Percentiles rank a stretch among this genome's conserved stretches.
These are phyloP conservation scores for Pythium rishiriense DNA, from an alignment of 352 stramenopile species.

Conservation along the genomic window DNA sequence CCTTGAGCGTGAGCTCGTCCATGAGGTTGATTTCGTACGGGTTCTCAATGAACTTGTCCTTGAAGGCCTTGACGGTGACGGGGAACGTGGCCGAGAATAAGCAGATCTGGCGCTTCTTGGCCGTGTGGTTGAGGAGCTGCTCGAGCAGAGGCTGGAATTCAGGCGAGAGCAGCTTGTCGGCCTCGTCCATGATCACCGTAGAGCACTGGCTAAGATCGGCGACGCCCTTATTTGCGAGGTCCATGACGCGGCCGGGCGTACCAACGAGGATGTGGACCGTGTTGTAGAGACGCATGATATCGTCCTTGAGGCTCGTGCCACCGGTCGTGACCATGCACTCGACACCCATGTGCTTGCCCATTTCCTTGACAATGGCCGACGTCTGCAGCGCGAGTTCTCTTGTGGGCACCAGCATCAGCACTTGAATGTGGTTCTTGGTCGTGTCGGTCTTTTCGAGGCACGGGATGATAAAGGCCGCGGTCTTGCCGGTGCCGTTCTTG, in stretches of 20 bases:
- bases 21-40: conserved; percentile 99
- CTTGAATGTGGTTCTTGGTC: conserved; percentile 96
- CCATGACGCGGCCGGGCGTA: conserved; percentile 98
- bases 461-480: conserved; percentile 99
- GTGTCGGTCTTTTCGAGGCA: conserved; percentile 99
- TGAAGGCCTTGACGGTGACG: conserved; percentile 99
- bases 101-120: conserved; percentile 97
- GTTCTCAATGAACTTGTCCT: conserved; percentile 97
- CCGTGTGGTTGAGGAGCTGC: conserved; percentile 94
- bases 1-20: conserved; percentile 98
- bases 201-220: conserved; percentile 96
- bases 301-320: conserved; percentile 98
- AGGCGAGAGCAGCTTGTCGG: conserved; percentile 98
- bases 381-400: conserved; percentile 99
- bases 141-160: conserved; percentile 99
- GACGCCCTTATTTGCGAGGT: conserved; percentile 98
- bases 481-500: conserved; percentile 99
- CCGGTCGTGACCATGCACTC: conserved; percentile 99
- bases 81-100: conserved; percentile 99
- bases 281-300: conserved; percentile 99
- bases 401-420: conserved; percentile 98
- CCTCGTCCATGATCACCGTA: conserved; percentile 99
- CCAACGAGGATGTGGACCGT: conserved; percentile 99
- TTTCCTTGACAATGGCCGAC: conserved; percentile 97
- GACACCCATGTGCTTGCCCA: conserved; percentile 97